These are phyloP conservation scores for Boletus speciosus DNA, from an alignment of 768 basidiomycete species.

Conservation along the genomic window DNA sequence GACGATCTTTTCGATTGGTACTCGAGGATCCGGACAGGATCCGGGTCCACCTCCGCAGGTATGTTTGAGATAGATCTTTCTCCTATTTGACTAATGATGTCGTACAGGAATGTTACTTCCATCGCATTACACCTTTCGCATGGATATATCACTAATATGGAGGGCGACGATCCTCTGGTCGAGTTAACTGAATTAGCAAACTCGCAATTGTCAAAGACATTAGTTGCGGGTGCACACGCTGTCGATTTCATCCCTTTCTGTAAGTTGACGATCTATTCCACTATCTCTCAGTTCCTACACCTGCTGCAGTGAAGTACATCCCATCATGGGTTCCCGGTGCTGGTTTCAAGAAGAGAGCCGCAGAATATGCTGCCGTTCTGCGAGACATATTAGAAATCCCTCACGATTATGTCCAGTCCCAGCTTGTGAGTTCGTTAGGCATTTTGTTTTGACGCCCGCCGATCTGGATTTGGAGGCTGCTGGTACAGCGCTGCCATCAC, in stretches of 20 bases:
- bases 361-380: constrained; percentile 5
- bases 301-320: constrained; percentile 21
- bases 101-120: constrained; percentile 13
- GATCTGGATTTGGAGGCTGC: constrained; percentile 4
- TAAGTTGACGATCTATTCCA: neutral
- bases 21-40: constrained; percentile 7
- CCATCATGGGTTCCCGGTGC: constrained; percentile 24
- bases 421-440: constrained; percentile 9
- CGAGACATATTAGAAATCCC: constrained; percentile 7
- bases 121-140: constrained; percentile 37
- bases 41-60: constrained; percentile 15
- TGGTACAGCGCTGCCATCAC: constrained; percentile 15
- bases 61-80: neutral
- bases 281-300: neutral
- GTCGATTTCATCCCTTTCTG: constrained; percentile 20
- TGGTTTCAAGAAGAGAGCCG: constrained; percentile 8
- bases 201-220: constrained; percentile 14
- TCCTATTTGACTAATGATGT: neutral
- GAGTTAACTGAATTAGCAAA: constrained; percentile 26
- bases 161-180: constrained; percentile 37
- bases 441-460: neutral
- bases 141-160: constrained; percentile 34
- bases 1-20: constrained; percentile 7
- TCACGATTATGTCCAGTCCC: constrained; percentile 9
- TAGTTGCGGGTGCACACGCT: neutral